Conservation (phyloP, 73 alveolate genomes). For the Durusdinium trenchii region DNA sequence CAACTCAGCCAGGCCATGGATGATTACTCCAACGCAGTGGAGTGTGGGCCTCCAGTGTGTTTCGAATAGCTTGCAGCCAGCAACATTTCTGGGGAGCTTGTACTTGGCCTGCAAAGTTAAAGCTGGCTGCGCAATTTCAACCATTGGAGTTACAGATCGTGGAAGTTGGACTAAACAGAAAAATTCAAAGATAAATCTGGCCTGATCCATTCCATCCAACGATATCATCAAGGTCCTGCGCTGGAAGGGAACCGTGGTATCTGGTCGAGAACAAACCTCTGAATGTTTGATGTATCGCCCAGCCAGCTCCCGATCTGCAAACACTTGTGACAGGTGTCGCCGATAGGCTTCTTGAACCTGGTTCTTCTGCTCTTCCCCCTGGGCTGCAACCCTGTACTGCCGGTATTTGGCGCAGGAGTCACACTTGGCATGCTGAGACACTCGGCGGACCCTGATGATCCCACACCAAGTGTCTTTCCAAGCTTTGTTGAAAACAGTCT, state of each 20-base stretch:
- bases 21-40: neutral
- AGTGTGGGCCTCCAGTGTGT: neutral
- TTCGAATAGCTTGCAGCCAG: neutral
- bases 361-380: neutral
- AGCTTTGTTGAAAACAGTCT: neutral
- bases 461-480: neutral
- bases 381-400: neutral
- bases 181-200: no score
- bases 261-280: neutral
- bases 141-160: no score
- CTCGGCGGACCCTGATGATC: neutral
- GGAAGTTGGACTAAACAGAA: no score
- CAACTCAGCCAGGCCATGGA: neutral
- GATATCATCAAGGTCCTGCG: no score
- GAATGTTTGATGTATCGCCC: neutral
- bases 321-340: neutral
- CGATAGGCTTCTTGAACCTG: neutral
- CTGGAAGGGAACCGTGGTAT: neutral
- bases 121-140: no score
- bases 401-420: neutral
- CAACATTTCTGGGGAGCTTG: neutral
- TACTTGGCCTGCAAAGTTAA: no score
- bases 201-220: no score
- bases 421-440: slow-evolving; percentile 4
- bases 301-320: neutral